These are phyloP conservation scores for Polygonum maritimum DNA, from an alignment of 148 eudicot genomes.

Conservation along the genomic window DNA sequence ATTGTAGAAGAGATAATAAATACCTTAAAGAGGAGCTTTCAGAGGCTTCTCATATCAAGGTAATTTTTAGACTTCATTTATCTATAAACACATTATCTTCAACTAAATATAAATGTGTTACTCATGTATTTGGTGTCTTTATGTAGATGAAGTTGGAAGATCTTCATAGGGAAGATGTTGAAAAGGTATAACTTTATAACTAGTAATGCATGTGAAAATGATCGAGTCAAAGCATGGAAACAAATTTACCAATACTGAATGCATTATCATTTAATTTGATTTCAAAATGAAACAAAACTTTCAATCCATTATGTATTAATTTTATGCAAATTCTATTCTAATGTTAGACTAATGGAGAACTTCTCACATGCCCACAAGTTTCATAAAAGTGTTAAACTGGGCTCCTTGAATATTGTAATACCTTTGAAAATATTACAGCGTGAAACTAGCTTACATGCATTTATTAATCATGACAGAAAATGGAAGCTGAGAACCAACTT, in stretches of 20 bases:
- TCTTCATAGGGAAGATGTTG: constrained; percentile 59
- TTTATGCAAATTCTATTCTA: not conserved
- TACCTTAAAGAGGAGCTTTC: constrained; percentile 88
- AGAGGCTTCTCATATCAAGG: constrained; percentile 80
- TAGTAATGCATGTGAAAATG: not conserved
- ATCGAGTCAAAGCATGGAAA: too few species aligned
- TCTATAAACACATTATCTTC: not conserved
- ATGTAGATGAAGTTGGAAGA: constrained; percentile 64
- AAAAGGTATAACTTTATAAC: constrained; percentile 43
- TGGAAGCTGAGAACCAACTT: constrained; percentile 70
- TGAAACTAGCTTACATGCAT: not conserved
- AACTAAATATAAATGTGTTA: not conserved
- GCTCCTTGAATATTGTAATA: not conserved
- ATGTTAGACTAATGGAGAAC: not conserved
- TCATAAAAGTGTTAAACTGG: not conserved
- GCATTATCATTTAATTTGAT: too few species aligned
- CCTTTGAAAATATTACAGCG: not conserved
- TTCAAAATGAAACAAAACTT: not conserved
- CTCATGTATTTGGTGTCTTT: constrained; percentile 11
- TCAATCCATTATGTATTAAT: not conserved
- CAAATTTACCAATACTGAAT: too few species aligned
- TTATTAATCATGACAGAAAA: constrained; percentile 37
- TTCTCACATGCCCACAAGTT: not conserved
- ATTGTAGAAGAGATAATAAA: constrained; percentile 49
- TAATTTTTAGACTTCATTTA: constrained; percentile 19